phyloP scores from a whole-genome alignment of 2,329 filamentous ascomycete genomes.

The Aspergillus terreus region DNA sequence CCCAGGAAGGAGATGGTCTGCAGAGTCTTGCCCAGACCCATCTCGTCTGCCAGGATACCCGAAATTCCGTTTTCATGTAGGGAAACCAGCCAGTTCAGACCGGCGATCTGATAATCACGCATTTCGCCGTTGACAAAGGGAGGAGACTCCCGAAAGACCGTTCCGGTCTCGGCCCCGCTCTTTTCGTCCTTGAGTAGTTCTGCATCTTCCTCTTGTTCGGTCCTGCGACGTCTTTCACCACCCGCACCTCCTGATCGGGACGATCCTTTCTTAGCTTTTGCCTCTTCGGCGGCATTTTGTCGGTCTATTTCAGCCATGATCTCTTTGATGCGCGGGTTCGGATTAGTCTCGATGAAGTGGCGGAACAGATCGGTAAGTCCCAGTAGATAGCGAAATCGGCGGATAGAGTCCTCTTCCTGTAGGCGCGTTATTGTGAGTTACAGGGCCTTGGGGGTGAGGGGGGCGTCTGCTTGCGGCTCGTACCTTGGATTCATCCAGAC shows the following conservation, averaged over 20 bases:
- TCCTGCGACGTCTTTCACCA: slow-evolving; percentile 75
- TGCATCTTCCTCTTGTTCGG: slow-evolving; percentile 96
- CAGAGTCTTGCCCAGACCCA: slow-evolving; percentile 96
- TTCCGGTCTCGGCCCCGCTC: slow-evolving; percentile 77
- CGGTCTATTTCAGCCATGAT: slow-evolving; percentile 93
- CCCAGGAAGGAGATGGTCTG: slow-evolving; percentile 97
- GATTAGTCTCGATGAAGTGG: slow-evolving; percentile 97
- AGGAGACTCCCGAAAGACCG: slow-evolving; percentile 90
- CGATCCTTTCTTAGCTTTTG: slow-evolving; percentile 67
- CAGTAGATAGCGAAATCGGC: slow-evolving; percentile 89
- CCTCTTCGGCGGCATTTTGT: slow-evolving; percentile 72
- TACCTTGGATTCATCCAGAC: slow-evolving; percentile 89
- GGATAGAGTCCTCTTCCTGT: slow-evolving; percentile 90
- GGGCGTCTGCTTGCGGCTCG: slow-evolving; percentile 8
- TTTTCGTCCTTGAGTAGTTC: slow-evolving; percentile 84
- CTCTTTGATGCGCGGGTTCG: slow-evolving; percentile 88
- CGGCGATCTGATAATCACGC: slow-evolving; percentile 94
- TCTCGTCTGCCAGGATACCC: slow-evolving; percentile 95
- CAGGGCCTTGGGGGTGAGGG: too few species aligned
- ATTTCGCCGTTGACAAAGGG: slow-evolving; percentile 82
- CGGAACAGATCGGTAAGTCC: slow-evolving; percentile 95
- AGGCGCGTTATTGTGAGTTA: slow-evolving; percentile 13
- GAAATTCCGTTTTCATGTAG: slow-evolving; percentile 98
- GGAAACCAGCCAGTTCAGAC: slow-evolving; percentile 96
- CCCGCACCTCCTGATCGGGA: slow-evolving; percentile 80